Conservation (phyloP, 2,329 filamentous ascomycete species). For the Penicillium aurantiogriseum region DNA sequence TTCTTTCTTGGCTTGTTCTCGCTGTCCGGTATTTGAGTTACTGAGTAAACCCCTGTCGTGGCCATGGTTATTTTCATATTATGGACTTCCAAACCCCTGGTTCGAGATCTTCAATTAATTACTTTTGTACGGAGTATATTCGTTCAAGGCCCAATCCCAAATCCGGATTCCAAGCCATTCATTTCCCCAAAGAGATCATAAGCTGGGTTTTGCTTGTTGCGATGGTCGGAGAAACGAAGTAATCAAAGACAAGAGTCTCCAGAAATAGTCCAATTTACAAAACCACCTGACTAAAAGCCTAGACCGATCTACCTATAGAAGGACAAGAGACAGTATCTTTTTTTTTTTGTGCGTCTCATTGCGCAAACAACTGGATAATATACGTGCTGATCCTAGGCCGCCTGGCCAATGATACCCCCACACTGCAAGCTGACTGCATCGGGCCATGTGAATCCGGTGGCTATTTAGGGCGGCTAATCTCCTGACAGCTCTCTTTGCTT, state of each 20-base stretch:
- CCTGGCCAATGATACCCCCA: constrained; percentile 1
- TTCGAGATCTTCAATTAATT: constrained; percentile 42
- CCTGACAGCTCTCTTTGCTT: constrained; percentile 22
- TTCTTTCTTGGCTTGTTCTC: constrained; percentile 1
- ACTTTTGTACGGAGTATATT: constrained; percentile 29
- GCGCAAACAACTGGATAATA: constrained; percentile 3
- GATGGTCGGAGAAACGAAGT: background rate
- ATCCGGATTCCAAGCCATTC: background rate
- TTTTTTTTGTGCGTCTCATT: background rate
- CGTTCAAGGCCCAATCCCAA: background rate
- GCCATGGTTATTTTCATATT: background rate
- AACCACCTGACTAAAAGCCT: background rate
- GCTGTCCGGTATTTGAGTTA: constrained; percentile 1
- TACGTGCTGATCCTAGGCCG: background rate
- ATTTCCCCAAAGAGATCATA: background rate
- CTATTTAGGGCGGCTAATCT: constrained; percentile 17
- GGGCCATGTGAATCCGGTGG: constrained; percentile 7
- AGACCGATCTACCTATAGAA: background rate
- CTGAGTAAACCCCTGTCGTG: background rate
- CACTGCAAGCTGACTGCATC: constrained; percentile 3
- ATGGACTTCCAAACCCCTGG: background rate
- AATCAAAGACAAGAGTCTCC: constrained; percentile 1
- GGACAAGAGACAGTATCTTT: background rate
- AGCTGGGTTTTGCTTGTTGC: background rate
- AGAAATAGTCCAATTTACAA: background rate